phyloP scores from a whole-genome alignment of 768 basidiomycete genomes.

The Phlebiopsis flavidoalba region DNA sequence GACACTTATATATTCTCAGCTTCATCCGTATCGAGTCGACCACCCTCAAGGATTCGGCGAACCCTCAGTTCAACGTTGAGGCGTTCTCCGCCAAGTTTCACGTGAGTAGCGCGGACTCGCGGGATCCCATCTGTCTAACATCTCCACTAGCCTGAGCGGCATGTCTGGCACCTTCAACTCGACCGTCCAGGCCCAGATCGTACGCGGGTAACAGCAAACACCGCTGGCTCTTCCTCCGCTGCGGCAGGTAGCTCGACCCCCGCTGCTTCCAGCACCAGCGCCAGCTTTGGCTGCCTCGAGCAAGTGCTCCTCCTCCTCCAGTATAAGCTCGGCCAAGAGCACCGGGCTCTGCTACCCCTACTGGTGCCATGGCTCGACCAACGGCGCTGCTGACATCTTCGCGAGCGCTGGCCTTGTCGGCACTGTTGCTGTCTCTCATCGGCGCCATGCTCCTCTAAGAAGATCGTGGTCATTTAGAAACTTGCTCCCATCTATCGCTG shows the following conservation, averaged over 20 bases:
- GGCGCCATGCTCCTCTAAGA: conserved; percentile 13
- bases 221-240: conserved; percentile 38
- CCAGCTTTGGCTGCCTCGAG: conserved; percentile 1
- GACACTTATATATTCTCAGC: conserved; percentile 29
- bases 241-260: conserved; percentile 20
- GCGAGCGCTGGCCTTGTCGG: conserved; percentile 11
- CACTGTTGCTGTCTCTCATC: conserved; percentile 3
- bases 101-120: conserved; percentile 37
- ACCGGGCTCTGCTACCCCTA: conserved; percentile 12
- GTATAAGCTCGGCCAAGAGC: conserved; percentile 4
- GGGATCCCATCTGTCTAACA: neutral
- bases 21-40: conserved; percentile 76
- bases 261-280: neutral
- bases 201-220: conserved; percentile 55
- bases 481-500: neutral
- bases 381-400: conserved; percentile 8
- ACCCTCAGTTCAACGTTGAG: conserved; percentile 51
- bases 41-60: conserved; percentile 41
- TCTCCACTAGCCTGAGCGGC: conserved; percentile 41
- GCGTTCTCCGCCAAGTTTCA: conserved; percentile 80
- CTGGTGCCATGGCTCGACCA: conserved; percentile 1
- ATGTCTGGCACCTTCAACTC: conserved; percentile 72
- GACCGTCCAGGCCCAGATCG: conserved; percentile 50
- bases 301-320: conserved; percentile 3
- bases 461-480: neutral